These are phyloP conservation scores for Glomus cerebriforme DNA, from an alignment of 192 early-diverging fungal species.

Conservation along the genomic window DNA sequence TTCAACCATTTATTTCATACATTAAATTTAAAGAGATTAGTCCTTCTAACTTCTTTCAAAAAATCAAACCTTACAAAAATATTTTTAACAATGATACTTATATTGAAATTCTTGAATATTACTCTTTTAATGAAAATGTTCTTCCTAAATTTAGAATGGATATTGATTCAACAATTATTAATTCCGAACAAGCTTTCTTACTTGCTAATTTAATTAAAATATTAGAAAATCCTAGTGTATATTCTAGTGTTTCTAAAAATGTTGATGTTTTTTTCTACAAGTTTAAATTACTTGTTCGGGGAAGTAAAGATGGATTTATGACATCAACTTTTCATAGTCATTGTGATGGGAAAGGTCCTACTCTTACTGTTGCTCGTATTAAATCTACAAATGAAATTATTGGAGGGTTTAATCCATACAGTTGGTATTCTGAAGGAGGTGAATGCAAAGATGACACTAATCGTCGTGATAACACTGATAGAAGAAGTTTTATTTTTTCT, in stretches of 20 bases:
- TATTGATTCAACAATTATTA: neutral
- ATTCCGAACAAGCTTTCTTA: no score
- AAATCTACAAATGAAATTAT: constrained; percentile 33
- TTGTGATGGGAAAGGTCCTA: constrained; percentile 34
- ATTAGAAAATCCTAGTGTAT: neutral
- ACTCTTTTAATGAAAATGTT: neutral
- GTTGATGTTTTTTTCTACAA: neutral
- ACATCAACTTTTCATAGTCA: neutral
- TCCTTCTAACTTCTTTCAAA: neutral
- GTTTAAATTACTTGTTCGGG: neutral
- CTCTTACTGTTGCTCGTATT: constrained; percentile 21
- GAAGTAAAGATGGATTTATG: neutral
- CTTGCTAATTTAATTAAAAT: no score
- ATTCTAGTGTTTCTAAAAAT: neutral
- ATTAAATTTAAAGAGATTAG: neutral
- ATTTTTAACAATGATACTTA: neutral
- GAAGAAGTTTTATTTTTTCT: neutral
- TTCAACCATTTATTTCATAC: neutral
- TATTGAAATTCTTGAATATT: constrained; percentile 4
- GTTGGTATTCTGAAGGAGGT: constrained; percentile 20
- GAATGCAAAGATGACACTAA: neutral
- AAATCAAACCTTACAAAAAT: neutral
- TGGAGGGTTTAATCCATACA: constrained; percentile 33
- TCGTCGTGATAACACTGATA: neutral
- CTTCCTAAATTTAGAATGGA: neutral